Evolutionary conservation across 768 basidiomycete genomes (phyloP).

Genomic region (Termitomyces sp.): DNA sequence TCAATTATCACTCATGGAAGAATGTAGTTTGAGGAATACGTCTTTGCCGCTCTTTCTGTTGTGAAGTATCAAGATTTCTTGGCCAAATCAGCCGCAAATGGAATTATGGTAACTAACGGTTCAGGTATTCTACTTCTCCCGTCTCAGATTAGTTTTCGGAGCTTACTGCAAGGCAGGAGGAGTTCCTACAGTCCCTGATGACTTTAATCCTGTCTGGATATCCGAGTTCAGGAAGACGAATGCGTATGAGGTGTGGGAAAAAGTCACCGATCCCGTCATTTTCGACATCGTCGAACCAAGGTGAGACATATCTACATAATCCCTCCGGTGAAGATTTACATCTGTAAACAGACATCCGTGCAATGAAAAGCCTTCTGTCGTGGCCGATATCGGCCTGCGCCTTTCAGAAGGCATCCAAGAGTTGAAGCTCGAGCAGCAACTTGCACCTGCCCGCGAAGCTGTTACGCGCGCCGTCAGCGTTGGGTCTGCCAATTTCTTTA

Average conservation of each 20-base stretch:
- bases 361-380: conserved; percentile 82
- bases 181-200: conserved; percentile 55
- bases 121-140: conserved; percentile 31
- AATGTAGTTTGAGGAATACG: conserved; percentile 86
- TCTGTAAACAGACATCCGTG: conserved; percentile 73
- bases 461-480: conserved; percentile 69
- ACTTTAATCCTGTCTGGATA: conserved; percentile 89
- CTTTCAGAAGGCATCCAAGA: conserved; percentile 94
- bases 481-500: conserved; percentile 79
- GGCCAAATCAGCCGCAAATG: conserved; percentile 54
- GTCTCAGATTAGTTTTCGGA: not conserved
- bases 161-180: conserved; percentile 31
- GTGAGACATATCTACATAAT: conserved; percentile 31
- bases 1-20: not conserved
- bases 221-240: conserved; percentile 83
- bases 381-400: conserved; percentile 88
- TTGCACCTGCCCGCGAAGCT: conserved; percentile 91
- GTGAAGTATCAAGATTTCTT: conserved; percentile 90
- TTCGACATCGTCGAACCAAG: conserved; percentile 96
- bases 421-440: conserved; percentile 85
- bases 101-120: conserved; percentile 66
- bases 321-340: not conserved
- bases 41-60: conserved; percentile 79
- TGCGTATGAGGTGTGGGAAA: conserved; percentile 88
- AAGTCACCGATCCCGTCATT: conserved; percentile 82